Evolutionary conservation across 2,329 filamentous ascomycete species (phyloP), one percentile per base, ranked within the genome.

Genomic region (Geosmithia putterillii): DNA sequence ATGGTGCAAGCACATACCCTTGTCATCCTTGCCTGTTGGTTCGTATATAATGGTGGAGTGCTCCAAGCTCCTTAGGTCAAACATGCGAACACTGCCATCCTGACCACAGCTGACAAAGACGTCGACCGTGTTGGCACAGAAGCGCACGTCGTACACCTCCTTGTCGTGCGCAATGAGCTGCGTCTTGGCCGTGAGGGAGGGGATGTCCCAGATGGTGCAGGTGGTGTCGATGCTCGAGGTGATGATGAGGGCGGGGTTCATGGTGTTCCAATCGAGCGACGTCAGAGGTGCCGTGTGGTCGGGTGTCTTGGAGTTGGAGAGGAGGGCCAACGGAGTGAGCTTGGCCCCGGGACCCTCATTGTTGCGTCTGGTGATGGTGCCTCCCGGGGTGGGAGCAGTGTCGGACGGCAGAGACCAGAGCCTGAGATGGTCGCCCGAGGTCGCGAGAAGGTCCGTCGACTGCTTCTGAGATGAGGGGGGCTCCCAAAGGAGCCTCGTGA

Each of bases 21-120:
- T 67, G 38, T 82, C 78, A 48, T 83, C 81, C 65, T 95, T 95
- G 51, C 88, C 84, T 0, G 86, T 90, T 4, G 92, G 92, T 62
- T 98, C 92, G 60, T 98, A 98, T 50, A 98, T 98, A 60, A 98
- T 98, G 42, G 92, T 98, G 51, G 89, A 95, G 61, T 98, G 92
- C 60, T 98, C 92, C 43, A 98, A 67, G 61, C 90, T 96, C 57
- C 92, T 79, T 47, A 98, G 70, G 62, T 98, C 92, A 63, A 98
- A 98, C 92, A 98, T 98, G 53, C 92, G 80, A 21, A 98, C 92
- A 60, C 90, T 96, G 35, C 92, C 92, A 59, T 98, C 92, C 44
- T 94, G 90, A 42, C 92, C 92, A 60, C 92, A 98, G 61, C 87
- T 95, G 25, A 96, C 92, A 60, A 98, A 98, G 2, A 96, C 89